Evolutionary conservation across 495 filamentous ascomycete genomes (phyloP), one percentile per base, ranked within the genome.

Genomic region (Durotheca rogersii): DNA sequence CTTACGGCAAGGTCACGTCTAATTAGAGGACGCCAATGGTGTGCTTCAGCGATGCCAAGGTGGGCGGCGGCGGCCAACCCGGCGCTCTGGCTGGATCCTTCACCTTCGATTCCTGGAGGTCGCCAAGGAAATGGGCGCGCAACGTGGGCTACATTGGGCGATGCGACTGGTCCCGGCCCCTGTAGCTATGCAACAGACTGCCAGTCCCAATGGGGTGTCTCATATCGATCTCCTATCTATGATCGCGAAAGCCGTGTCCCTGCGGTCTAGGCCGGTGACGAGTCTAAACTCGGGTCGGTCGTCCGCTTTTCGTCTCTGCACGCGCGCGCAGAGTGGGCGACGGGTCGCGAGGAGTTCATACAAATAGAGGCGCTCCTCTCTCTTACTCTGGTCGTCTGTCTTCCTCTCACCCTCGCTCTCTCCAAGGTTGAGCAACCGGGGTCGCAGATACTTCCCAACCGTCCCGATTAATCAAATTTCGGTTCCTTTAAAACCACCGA

Each of bases 71-170:
- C 18, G 16, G 27, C 32, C 32, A 41, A 43, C 42, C 27, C 38
- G 46, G 42, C 27, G 31, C 29, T 45, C 31, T 39, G 33, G 9
- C 47, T 33, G 19, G 33, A 35, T 49, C 25, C 49, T 48, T 19
- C 39, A 59, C 60, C 56, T 62, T 46, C 60, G 51, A 31, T 63
- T 63, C 60, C 50, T 25, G 56, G 60, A 63, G 60, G 53, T 20
- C 44, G 51, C 56, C 51, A 50, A 56, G 60, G 25, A 16, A 5
- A 20, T 42, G 31, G 20, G 21, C 15, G 19, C 47, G 38, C 41
- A 59, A 59, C 54, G 54, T 62, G 55, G 51, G 14, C 43, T 46
- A 15, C 47, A 35, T 43, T 51, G 19, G 19, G 31, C 33, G 34
- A 48, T 43, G 40, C 40, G 25, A 51, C 53, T 57, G 47, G 53